These are phyloP conservation scores for Pecoramyces ruminantium DNA, from an alignment of 192 early-diverging fungal genomes.

Conservation along the genomic window DNA sequence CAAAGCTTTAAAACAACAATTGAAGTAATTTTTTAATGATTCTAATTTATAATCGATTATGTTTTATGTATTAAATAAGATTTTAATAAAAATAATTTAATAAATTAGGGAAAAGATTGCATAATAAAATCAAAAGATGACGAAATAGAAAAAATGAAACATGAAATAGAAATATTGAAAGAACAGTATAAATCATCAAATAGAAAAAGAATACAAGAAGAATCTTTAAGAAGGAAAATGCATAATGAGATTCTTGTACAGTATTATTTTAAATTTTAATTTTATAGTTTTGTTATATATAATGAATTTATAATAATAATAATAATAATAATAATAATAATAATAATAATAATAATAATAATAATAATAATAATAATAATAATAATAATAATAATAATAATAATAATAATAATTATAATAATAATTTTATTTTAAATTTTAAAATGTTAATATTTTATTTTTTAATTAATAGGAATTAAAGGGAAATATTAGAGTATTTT, in stretches of 20 bases:
- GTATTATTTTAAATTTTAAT: too few relatives aligned
- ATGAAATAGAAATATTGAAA: neutral
- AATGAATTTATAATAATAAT: constrained; percentile 77
- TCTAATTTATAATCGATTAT: too few relatives aligned
- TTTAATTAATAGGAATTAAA: constrained; percentile 50
- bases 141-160: neutral
- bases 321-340: constrained; percentile 15
- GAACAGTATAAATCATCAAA: constrained; percentile 6
- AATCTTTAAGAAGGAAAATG: neutral
- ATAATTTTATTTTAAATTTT: too few relatives aligned
- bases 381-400: too few relatives aligned
- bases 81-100: too few relatives aligned
- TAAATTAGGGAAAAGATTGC: neutral
- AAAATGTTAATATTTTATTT: too few relatives aligned
- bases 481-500: constrained; percentile 96
- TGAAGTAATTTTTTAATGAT: neutral
- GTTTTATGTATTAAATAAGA: too few relatives aligned
- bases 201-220: constrained; percentile 11
- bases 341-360: too few relatives aligned
- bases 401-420: too few relatives aligned
- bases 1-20: neutral
- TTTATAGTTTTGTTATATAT: too few relatives aligned
- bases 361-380: too few relatives aligned
- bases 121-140: neutral
- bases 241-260: neutral